Base-by-base conservation (phyloP, 768 basidiomycete species). In the Mycena haematopus region DNA sequence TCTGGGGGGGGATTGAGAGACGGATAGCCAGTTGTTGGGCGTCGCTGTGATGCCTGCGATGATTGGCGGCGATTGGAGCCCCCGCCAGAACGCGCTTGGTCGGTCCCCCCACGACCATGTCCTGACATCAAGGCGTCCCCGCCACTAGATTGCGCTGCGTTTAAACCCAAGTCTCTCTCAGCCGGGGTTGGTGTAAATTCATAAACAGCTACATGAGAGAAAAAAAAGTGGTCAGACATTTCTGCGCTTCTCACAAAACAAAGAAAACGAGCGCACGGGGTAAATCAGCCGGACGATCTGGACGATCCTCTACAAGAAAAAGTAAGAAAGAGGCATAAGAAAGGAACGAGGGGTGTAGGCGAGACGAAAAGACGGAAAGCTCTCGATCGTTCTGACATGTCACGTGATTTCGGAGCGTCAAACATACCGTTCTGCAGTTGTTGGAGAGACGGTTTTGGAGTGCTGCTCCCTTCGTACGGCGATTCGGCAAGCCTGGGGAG, bases 261-360 rank as follows among this genome's bases (percentile, higher is more conserved):
- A 7, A 35, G 17, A n/a, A n/a, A n/a, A 21, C 2, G 13, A 19
- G 17, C 62, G 51, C 21, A 64, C 63, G 15, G 5, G n/a, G 24
- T 2, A 56, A n/a, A 2, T 29, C 56, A 22, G 38, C 0, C 10
- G 53, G 27, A 11, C n/a, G 52, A 58, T 55, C 63, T 19, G 33
- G 15, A n/a, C 27, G 56, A 56, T 64, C 63, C 38, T 64, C 63
- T 64, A 64, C 14, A 35, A 54, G 49, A 44, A 51, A 36, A 35
- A 29, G 56, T 55, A 45, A 64, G 62, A 17, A 49, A 10, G 45
- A 44, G 63, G 57, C 57, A 59, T 58, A 36, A 58, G 25, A 62
- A 57, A 56, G n/a, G 55, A 63, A 45, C 31, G 62, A 45, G 51
- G 51, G 54, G 19, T 45, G 21, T 15, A 29, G 33, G 19, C 35